Conservation (phyloP, 208 protist genomes). For the Entamoeba moshkovskii region DNA sequence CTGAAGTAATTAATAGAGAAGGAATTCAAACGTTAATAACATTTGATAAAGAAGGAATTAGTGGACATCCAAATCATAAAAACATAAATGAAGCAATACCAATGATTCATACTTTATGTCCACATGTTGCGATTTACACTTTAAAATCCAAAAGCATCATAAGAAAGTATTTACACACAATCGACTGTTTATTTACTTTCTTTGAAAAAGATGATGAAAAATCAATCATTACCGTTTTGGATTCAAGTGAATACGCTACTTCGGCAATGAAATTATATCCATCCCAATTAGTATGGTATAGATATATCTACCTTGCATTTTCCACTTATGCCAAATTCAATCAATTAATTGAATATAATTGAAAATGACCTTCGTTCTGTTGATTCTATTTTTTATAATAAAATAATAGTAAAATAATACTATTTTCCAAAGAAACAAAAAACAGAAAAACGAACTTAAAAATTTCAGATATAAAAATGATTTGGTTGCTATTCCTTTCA, state of each 20-base stretch:
- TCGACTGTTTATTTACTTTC: neutral
- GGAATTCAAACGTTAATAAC: neutral
- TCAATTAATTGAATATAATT: no score
- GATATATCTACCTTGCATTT: neutral
- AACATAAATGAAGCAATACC: neutral
- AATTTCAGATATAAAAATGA: no score
- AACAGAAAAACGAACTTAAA: no score
- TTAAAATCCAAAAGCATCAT: neutral
- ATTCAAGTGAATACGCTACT: neutral
- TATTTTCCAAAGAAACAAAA: no score
- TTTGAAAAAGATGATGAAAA: neutral
- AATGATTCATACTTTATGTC: neutral
- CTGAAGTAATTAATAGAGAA: neutral
- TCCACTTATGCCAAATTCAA: neutral
- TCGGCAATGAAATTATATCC: neutral
- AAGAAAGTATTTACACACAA: neutral
- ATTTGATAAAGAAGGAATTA: neutral
- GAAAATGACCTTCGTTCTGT: no score
- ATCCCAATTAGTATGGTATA: neutral
- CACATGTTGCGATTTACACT: neutral
- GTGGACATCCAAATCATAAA: constrained; percentile 1
- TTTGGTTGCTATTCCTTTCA: no score
- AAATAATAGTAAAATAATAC: no score
- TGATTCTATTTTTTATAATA: no score
- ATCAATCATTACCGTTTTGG: neutral